These are phyloP conservation scores for Blastosporella zonata DNA, from an alignment of 1,284 basidiomycete species.

Conservation along the genomic window DNA sequence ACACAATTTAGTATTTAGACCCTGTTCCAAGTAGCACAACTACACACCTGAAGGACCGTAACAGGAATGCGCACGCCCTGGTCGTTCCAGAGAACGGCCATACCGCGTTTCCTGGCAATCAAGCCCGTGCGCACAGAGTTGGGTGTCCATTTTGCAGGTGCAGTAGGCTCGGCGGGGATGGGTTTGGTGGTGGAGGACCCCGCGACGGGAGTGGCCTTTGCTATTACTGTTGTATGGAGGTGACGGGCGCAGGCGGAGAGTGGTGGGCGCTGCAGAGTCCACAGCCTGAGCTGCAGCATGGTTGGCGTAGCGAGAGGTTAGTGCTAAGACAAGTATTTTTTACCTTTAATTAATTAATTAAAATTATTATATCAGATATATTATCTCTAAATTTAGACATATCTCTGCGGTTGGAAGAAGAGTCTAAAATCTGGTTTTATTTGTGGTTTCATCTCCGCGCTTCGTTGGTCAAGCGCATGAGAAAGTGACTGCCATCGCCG, in stretches of 20 bases:
- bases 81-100: slow-evolving; percentile 92
- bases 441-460: too few relatives aligned
- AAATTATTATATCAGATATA: too few relatives aligned
- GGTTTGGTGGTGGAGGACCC: slow-evolving; percentile 23
- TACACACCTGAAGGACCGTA: slow-evolving; percentile 87
- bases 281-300: slow-evolving; percentile 41
- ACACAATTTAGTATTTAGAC: background rate
- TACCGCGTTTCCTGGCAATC: slow-evolving; percentile 93
- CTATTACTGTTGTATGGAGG: slow-evolving; percentile 34
- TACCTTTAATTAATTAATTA: too few relatives aligned
- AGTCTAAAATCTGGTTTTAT: too few relatives aligned
- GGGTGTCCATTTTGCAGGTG: slow-evolving; percentile 74
- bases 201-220: slow-evolving; percentile 27
- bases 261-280: slow-evolving; percentile 38
- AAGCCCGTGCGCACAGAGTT: slow-evolving; percentile 89
- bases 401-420: too few relatives aligned
- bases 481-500: too few relatives aligned
- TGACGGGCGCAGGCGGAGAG: slow-evolving; percentile 27
- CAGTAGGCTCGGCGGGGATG: too few relatives aligned
- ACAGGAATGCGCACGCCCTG: slow-evolving; percentile 87
- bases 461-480: too few relatives aligned
- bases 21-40: background rate
- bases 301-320: background rate
- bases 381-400: too few relatives aligned
- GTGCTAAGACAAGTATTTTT: too few relatives aligned